These are phyloP conservation scores for Kockovaella imperatae DNA, from an alignment of 768 basidiomycete species.

Conservation along the genomic window DNA sequence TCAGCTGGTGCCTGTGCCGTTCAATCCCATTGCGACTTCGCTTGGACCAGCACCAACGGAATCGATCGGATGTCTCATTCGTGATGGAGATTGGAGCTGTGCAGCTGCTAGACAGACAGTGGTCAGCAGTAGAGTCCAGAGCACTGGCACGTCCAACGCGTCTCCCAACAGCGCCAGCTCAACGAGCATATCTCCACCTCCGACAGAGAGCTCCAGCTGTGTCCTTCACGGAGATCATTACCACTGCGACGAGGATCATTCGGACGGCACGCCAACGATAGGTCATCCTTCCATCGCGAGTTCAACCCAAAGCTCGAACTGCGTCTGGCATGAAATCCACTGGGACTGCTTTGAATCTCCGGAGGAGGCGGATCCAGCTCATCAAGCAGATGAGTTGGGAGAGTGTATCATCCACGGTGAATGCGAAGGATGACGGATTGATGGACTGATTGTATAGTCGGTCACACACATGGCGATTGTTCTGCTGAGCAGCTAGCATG, in stretches of 20 bases:
- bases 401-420: constrained; percentile 30
- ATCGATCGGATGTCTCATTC: constrained; percentile 7
- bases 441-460: constrained; percentile 1
- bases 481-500: constrained; percentile 28
- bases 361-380: constrained; percentile 12
- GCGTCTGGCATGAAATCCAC: constrained; percentile 28
- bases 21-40: too few relatives aligned
- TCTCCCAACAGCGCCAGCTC: not conserved
- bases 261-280: not conserved
- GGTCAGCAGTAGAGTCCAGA: constrained; percentile 1
- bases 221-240: constrained; percentile 22
- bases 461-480: constrained; percentile 30
- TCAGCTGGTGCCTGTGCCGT: too few relatives aligned
- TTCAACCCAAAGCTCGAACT: constrained; percentile 23
- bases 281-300: constrained; percentile 12
- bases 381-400: constrained; percentile 4
- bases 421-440: not conserved
- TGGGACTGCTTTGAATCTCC: constrained; percentile 29
- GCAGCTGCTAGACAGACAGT: constrained; percentile 2
- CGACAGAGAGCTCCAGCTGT: constrained; percentile 16
- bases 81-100: constrained; percentile 8
- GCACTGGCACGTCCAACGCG: not conserved
- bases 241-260: constrained; percentile 19
- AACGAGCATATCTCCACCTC: constrained; percentile 12
- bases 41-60: constrained; percentile 5